These are phyloP conservation scores for Crithidia acanthocephali DNA, from an alignment of 208 protist genomes.

Conservation along the genomic window DNA sequence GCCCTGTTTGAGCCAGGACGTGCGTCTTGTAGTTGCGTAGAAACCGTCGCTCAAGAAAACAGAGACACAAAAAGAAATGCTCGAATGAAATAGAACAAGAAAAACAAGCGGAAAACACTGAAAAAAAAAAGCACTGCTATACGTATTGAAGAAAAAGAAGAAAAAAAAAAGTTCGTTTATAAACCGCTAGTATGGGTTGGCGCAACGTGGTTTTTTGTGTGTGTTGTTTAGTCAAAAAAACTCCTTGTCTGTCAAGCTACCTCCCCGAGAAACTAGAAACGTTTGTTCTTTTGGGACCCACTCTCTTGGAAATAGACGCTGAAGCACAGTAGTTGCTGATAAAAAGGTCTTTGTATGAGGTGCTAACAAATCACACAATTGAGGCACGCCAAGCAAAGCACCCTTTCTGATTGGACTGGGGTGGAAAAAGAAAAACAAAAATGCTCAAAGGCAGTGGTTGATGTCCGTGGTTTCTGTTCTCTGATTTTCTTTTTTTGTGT, in stretches of 20 bases:
- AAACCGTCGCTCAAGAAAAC: not conserved
- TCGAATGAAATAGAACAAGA: not conserved
- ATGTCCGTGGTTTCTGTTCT: too few species aligned
- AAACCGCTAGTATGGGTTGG: slow-evolving; percentile 6
- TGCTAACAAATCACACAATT: too few species aligned
- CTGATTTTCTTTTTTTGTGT: too few species aligned
- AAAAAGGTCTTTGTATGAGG: too few species aligned
- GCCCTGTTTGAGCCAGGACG: not conserved
- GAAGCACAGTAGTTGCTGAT: too few species aligned
- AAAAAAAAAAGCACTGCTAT: not conserved
- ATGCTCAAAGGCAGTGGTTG: too few species aligned
- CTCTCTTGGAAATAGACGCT: too few species aligned
- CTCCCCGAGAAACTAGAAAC: not conserved
- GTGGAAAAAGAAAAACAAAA: too few species aligned
- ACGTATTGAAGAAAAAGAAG: slow-evolving; percentile 2
- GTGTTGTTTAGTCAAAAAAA: not conserved
- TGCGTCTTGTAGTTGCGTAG: not conserved
- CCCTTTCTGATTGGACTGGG: too few species aligned
- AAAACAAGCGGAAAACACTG: not conserved
- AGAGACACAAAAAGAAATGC: not conserved
- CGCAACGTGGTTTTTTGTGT: slow-evolving; percentile 16
- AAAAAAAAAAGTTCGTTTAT: slow-evolving; percentile 7
- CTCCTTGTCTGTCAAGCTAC: not conserved
- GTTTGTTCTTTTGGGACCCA: not conserved
- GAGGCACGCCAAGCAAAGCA: too few species aligned